A percentile compares a stretch with the other conserved stretches of the same genome.
phyloP scores from a whole-genome alignment of 2,329 filamentous ascomycete genomes.

The Fusarium solani-melongenae region DNA sequence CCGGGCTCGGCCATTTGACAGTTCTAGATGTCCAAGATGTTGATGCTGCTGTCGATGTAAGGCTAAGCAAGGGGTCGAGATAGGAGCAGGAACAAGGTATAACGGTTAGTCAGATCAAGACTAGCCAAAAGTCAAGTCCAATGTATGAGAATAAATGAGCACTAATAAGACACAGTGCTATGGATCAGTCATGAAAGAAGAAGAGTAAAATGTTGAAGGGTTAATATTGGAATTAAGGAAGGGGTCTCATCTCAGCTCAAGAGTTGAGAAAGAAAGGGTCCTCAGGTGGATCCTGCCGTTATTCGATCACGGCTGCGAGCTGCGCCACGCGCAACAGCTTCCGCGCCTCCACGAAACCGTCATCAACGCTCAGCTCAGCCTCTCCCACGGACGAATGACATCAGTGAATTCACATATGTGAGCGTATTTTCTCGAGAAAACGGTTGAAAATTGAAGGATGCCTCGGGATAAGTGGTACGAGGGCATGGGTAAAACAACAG shows the following conservation, averaged over 20 bases:
- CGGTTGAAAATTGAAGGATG: not conserved
- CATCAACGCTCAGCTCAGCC: conserved; percentile 19
- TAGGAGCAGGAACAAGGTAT: not conserved
- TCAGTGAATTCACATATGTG: not conserved
- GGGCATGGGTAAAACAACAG: not conserved
- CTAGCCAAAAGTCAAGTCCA: not conserved
- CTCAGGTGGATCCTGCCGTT: conserved; percentile 1
- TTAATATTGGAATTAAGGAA: not conserved
- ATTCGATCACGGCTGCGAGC: not conserved
- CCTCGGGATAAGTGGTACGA: not conserved
- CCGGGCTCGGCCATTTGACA: conserved; percentile 41
- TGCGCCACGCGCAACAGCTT: conserved; percentile 23
- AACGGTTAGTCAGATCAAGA: not conserved
- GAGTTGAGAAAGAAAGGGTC: not conserved
- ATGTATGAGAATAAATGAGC: not conserved
- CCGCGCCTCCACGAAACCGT: conserved; percentile 15
- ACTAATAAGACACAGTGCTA: not conserved
- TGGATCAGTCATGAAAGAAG: not conserved
- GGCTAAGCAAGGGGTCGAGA: not conserved
- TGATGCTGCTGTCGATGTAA: not conserved
- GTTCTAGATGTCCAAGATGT: not conserved
- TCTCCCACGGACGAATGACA: not conserved
- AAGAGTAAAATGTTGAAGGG: not conserved
- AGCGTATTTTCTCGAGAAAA: not conserved
- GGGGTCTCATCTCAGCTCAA: conserved; percentile 8